Evolutionary conservation across 106 monocot genomes (phyloP).

Genomic region (Dactylorhiza incarnata): DNA sequence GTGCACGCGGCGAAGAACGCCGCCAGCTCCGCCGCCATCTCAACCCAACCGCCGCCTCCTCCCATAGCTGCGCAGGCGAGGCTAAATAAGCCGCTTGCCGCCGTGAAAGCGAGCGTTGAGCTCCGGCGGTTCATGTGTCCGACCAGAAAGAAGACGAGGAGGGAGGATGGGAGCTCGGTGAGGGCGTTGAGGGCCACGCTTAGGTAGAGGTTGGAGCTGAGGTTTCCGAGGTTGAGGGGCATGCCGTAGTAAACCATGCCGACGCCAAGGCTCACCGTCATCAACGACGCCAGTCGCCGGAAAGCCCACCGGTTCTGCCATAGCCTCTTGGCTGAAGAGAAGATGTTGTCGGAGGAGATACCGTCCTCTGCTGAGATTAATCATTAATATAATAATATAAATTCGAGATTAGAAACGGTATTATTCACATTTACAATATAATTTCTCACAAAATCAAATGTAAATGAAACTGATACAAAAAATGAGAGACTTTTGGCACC

Average conservation of each 20-base stretch:
- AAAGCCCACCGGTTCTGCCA: slow-evolving; percentile 18
- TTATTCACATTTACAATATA: too few relatives aligned
- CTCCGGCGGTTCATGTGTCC: slow-evolving; percentile 13
- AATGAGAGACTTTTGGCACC: too few relatives aligned
- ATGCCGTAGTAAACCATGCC: slow-evolving; percentile 21
- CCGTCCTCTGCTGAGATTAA: too few relatives aligned
- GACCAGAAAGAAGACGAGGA: slow-evolving; percentile 16
- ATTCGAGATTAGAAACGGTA: too few relatives aligned
- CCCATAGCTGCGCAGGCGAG: too few relatives aligned
- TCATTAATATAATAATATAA: too few relatives aligned
- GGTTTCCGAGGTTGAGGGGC: slow-evolving; percentile 13
- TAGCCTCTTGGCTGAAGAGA: background rate
- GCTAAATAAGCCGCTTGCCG: too few relatives aligned
- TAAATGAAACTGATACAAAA: too few relatives aligned
- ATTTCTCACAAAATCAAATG: too few relatives aligned
- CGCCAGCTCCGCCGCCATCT: slow-evolving; percentile 12
- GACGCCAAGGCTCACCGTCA: slow-evolving; percentile 10
- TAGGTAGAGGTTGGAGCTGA: slow-evolving; percentile 16
- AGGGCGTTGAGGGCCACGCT: slow-evolving; percentile 13
- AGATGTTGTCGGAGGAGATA: background rate
- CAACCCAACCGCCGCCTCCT: background rate
- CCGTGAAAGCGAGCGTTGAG: slow-evolving; percentile 11
- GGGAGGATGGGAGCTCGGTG: slow-evolving; percentile 9
- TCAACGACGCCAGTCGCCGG: background rate
- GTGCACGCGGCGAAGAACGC: slow-evolving; percentile 16